Evolutionary conservation across 805 yeast genomes (phyloP), one percentile per base, ranked within the genome.

Genomic region (Wickerhamomyces strasburgensis): DNA sequence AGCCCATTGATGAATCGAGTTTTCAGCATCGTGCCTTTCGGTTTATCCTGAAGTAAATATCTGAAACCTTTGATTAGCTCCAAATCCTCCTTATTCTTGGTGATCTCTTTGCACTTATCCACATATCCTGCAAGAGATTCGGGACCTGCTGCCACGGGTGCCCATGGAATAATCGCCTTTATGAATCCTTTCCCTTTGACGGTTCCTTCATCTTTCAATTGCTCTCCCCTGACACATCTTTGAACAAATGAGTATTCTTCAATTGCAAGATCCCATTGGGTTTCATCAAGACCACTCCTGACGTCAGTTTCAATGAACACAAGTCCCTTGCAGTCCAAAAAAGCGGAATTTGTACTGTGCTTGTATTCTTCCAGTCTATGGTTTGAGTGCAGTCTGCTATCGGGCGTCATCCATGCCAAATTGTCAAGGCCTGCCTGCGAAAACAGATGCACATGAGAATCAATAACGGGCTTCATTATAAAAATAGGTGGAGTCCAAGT

Each of bases 161-260:
- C 70, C 72, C 71, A 68, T 1, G 73, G 71, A n/a, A 70, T 47
- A 7, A 67, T 46, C 3, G 55, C 70, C 27, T 49, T 52, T 23
- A 44, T 46, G 29, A 35, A 11, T 5, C 34, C 26, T 10, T 21
- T 7, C 10, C 25, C 25, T 7, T n/a, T 11, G 7, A 21, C 7
- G 11, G 25, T 8, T 8, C 44, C 44, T 28, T 40, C 44, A 14
- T 34, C 41, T 3, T 7, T 5, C 3, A 24, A 10, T 31, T 37
- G 42, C 19, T 37, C 21, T 2, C 31, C 13, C 15, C 34, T 41
- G 14, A 37, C 32, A 14, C 26, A 25, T 34, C 44, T 38, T 15
- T 43, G 39, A 7, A 38, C 42, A 15, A 28, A 47, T 3, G 23
- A 11, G 17, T 38, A 47, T 24, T 49, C 54, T 3, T 42, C 39